phyloP scores from a whole-genome alignment of 306 rosid genomes.

The Elaeagnus macrophylla region DNA sequence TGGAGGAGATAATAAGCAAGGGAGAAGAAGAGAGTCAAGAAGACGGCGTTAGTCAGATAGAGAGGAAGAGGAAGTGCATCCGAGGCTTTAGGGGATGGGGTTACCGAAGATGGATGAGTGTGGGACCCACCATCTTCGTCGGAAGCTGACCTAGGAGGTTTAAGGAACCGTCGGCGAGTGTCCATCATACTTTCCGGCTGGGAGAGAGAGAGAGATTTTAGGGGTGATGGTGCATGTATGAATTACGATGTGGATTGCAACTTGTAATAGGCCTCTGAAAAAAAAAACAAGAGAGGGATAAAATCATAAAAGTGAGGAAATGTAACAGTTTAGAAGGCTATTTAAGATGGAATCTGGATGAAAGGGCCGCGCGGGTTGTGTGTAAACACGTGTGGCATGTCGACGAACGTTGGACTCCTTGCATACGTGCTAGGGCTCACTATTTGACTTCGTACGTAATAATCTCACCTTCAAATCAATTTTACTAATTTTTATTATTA shows the following conservation, averaged over 20 bases:
- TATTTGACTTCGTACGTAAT: neutral
- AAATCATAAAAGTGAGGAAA: too few species aligned
- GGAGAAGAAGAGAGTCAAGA: constrained; percentile 66
- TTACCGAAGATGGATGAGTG: neutral
- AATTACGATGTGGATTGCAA: neutral
- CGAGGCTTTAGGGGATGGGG: constrained; percentile 36
- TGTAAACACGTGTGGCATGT: neutral
- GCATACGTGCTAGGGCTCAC: neutral
- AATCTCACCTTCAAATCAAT: neutral
- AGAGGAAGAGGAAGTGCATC: constrained; percentile 60
- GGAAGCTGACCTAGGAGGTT: neutral
- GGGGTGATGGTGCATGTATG: too few species aligned
- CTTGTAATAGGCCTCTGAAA: neutral
- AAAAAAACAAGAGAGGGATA: neutral
- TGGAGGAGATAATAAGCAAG: constrained; percentile 56
- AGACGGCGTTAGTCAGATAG: constrained; percentile 49
- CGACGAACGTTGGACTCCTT: neutral
- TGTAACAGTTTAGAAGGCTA: neutral
- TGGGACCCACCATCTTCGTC: neutral
- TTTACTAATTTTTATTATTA: too few species aligned
- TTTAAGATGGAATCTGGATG: neutral
- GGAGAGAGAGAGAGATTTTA: too few species aligned
- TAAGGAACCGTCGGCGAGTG: constrained; percentile 8
- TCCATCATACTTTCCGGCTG: constrained; percentile 11
- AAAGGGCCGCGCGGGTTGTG: neutral